Base-by-base conservation (phyloP, 345 rosid genomes). In the Pugionium cornutum region DNA sequence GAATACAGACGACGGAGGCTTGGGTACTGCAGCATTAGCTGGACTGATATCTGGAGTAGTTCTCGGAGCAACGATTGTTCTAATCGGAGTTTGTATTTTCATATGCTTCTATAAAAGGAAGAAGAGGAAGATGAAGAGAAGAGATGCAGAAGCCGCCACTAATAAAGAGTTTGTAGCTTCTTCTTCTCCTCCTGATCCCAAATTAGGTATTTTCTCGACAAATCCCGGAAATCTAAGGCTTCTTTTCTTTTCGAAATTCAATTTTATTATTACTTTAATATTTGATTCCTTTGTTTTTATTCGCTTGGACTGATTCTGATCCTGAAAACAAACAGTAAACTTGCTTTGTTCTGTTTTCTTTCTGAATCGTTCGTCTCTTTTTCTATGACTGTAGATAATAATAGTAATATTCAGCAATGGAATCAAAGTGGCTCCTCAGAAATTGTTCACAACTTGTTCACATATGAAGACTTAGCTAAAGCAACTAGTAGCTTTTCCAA, bases 401-500 rank as follows among this genome's bases (percentile, higher is more conserved):
- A 2, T 4, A 50, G 51, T 64, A 74, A 75, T 44, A 47, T 71
- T 53, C 81, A 76, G 31, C 75, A 65, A 64, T 72, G 82, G 77
- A 74, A 69, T 43, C 83, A 74, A 36, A 78, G 53, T 77, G 64
- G 2, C 1, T 28, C 34, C 1, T 60, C 67, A 46, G 74, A 70
- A 1, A 47, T 61, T 68, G 82, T 83, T 2, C 76, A 66, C 63
- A 84, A 86, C 45, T 66, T 77, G 46, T 83, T 81, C 49, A 61
- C 79, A 0, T 89, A 83, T 30, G 79, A 82, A 66, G 87, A 86
- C 18, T 68, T 89, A 53, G 78, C 78, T 56, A 57, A 34, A 33
- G 96, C 96, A 60, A 84, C 88, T 6, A 46, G 69, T 54, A 65
- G 67, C 25, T 89, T 86, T 79, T 80, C 86, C 3, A 58, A 67